Evolutionary conservation across 768 basidiomycete species (phyloP), one percentile per base, ranked within the genome.

Genomic region (Boletus edulis): DNA sequence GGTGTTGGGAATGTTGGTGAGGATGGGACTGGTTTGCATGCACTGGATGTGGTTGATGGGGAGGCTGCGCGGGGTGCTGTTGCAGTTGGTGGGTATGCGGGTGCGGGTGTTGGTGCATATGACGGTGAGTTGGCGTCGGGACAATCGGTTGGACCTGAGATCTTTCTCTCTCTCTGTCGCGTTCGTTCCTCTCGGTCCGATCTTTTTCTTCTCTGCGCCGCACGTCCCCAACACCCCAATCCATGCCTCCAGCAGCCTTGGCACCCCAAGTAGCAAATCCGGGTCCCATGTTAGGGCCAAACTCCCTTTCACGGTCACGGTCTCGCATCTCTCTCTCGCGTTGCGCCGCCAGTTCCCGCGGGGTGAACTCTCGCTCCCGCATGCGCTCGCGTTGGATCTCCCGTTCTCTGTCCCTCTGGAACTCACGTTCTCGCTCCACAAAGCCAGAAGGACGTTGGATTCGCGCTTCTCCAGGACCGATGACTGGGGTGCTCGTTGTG

Each of bases 191-290:
- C 43, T 67, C 64, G 1, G 44, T 37, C 0, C 63, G 63, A 52
- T 57, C 65, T 56, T 67, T 66, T 15, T 76, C 55, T 66, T 78
- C 77, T 51, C 76, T 66, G 52, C 72, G 68, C 54, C 61, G 68
- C 15, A 60, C 57, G 18, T 76, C 67, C 50, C 72, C 73, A 40
- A 68, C 51, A 52, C 70, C 64, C 68, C 67, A 67, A 44, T 69
- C 69, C 49, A 67, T 64, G 11, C 64, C 62, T 29, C 66, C 71
- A 24, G 55, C 27, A 45, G 66, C 60, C 46, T 76, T 77, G 10
- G 77, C 69, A 60, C 60, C 69, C 62, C 57, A 71, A 58, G 63
- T 66, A 63, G 58, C 54, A 52, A 59, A 59, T 35, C 60, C 59
- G 3, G 61, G 55, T 13, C 56, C 65, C 45, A 52, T 32, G 35